Evolutionary conservation across 2,329 filamentous ascomycete genomes (phyloP), one percentile per base, ranked within the genome.

Genomic region (Scortechinia acanthostroma): DNA sequence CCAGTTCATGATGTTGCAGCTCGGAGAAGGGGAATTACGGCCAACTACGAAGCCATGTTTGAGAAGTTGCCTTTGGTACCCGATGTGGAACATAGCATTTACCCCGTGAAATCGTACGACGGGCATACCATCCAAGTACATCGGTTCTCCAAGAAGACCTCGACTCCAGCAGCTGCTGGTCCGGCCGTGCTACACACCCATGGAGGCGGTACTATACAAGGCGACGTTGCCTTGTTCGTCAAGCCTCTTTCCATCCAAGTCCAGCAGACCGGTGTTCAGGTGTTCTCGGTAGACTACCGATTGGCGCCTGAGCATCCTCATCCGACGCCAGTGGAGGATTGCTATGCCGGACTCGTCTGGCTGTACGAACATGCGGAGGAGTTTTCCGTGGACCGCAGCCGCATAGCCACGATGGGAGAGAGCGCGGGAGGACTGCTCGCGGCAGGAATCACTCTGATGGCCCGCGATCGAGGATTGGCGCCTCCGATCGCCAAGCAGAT

Each of bases 351-450:
- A 0, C 43, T 64, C 0, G 17, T 47, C 15, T 63, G 55, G 53
- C 21, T 63, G 1, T 45, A 48, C 1, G 45, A 49, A 3, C 50
- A 59, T 30, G 52, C 55, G 1, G 44, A 44, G 1, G 30, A 47
- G n/a, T 46, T 62, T 2, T 66, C 66, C 3, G 63, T 73, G 22
- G 55, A 62, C 16, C 53, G 60, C 2, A 62, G 70, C 1, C 70
- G 69, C 19, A 66, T 78, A 30, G 67, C 73, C 3, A 58, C 77
- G 14, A 68, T 68, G 48, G 74, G 74, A 5, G 73, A 77, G 49
- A 74, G 69, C 28, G 74, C 74, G 0, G 74, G 74, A 2, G 74
- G 71, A 1, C 73, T 73, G 42, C 58, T 78, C 5, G 73, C 72
- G 0, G 70, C 71, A 1, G 70, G 66, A 2, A 59, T 71, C 49